Conservation (phyloP, 768 basidiomycete species). For the Rhizopogon vulgaris region DNA sequence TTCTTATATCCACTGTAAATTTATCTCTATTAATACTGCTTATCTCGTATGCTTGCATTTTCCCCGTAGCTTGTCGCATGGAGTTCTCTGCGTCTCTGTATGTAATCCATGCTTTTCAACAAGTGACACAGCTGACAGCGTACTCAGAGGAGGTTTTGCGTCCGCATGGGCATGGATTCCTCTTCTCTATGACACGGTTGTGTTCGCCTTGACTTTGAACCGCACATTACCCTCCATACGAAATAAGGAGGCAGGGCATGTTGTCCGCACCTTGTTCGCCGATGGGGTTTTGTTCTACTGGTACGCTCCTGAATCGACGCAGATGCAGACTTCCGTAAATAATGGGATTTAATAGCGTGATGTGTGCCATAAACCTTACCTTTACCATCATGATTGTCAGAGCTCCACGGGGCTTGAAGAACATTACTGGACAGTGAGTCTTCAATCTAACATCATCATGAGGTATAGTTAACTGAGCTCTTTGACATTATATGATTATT, state of each 20-base stretch:
- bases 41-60: not conserved
- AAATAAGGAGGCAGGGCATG: constrained; percentile 11
- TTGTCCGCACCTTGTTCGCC: constrained; percentile 19
- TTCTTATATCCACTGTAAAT: constrained; percentile 8
- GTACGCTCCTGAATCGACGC: constrained; percentile 8
- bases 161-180: constrained; percentile 37
- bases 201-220: constrained; percentile 28
- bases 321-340: not conserved
- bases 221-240: constrained; percentile 20
- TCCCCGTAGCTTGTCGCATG: constrained; percentile 34
- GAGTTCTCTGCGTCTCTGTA: constrained; percentile 25
- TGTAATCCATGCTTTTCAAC: not conserved
- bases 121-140: not conserved
- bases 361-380: constrained; percentile 31
- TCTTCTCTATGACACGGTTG: constrained; percentile 31
- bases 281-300: constrained; percentile 32
- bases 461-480: not conserved
- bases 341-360: constrained; percentile 20
- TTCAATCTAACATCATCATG: not conserved
- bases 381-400: constrained; percentile 33
- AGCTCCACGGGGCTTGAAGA: constrained; percentile 25
- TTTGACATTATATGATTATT: not conserved
- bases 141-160: constrained; percentile 15
- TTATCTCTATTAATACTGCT: constrained; percentile 16
- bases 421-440: constrained; percentile 29